A percentile compares a stretch with the other conserved stretches of the same genome.
Conservation (phyloP, 352 stramenopile genomes). For the Blastocystis sp. region DNA sequence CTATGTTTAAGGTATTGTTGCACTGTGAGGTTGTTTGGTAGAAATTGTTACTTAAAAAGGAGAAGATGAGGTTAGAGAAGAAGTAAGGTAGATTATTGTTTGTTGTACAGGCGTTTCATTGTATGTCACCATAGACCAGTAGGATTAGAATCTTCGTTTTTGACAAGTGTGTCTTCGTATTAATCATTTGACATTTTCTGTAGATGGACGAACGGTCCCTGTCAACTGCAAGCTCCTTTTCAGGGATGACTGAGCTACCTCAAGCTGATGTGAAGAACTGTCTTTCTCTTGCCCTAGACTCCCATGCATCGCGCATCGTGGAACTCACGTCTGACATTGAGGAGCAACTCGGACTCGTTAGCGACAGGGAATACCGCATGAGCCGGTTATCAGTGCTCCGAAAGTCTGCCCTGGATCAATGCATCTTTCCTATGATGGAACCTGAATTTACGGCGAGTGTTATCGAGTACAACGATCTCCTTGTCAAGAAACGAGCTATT, state of each 20-base stretch:
- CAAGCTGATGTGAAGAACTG: slow-evolving; percentile 6
- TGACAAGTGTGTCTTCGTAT: neutral
- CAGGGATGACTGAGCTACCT: slow-evolving; percentile 1
- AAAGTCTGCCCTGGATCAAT: neutral
- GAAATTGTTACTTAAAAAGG: slow-evolving; percentile 20
- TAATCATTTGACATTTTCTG: slow-evolving; percentile 44
- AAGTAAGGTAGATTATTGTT: neutral
- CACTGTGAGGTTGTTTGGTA: neutral
- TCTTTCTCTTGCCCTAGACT: slow-evolving; percentile 15
- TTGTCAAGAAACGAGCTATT: neutral
- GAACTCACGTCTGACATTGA: slow-evolving; percentile 35
- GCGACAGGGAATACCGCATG: neutral
- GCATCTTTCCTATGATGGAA: neutral
- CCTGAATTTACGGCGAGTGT: neutral
- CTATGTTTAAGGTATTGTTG: slow-evolving; percentile 16
- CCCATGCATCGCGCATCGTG: neutral
- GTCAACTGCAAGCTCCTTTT: neutral
- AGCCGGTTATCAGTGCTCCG: neutral
- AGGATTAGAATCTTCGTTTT: slow-evolving; percentile 2
- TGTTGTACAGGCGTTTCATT: neutral
- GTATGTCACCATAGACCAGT: neutral
- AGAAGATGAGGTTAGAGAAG: slow-evolving; percentile 40
- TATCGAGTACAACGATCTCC: neutral
- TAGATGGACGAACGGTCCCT: neutral
- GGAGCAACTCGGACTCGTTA: slow-evolving; percentile 2